These are phyloP conservation scores for Aspergillus pseudoterreus DNA, from an alignment of 2,329 filamentous ascomycete species.

Conservation along the genomic window DNA sequence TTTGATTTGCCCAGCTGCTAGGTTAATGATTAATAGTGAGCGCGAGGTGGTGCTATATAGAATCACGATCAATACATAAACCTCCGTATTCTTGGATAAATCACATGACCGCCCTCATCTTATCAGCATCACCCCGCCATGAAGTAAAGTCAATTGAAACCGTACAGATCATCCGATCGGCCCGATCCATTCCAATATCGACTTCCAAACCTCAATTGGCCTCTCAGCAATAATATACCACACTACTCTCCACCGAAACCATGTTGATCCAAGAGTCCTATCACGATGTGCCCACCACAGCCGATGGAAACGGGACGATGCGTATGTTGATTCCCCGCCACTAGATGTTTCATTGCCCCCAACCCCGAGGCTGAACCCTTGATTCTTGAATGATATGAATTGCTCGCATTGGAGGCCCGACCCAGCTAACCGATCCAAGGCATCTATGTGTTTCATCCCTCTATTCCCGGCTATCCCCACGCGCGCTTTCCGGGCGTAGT, in stretches of 20 bases:
- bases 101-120: slow-evolving; percentile 22
- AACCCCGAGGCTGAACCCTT: neutral
- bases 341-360: too few species aligned
- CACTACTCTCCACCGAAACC: neutral
- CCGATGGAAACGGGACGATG: slow-evolving; percentile 36
- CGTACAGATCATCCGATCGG: neutral
- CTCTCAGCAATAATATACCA: neutral
- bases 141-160: neutral
- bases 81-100: neutral
- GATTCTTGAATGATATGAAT: neutral
- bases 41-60: neutral
- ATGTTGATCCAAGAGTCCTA: slow-evolving; percentile 37
- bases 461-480: slow-evolving; percentile 78
- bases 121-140: slow-evolving; percentile 16
- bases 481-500: slow-evolving; percentile 86
- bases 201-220: neutral
- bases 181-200: neutral
- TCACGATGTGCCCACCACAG: slow-evolving; percentile 36
- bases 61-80: neutral
- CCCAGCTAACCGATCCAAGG: slow-evolving; percentile 48
- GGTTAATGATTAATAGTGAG: too few species aligned
- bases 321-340: slow-evolving; percentile 22
- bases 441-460: slow-evolving; percentile 84
- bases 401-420: neutral
- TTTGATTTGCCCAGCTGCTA: neutral